Percentiles rank a stretch among this genome's conserved stretches.
Evolutionary conservation across 768 basidiomycete genomes (phyloP).

Genomic region (Asterophora parasitica): DNA sequence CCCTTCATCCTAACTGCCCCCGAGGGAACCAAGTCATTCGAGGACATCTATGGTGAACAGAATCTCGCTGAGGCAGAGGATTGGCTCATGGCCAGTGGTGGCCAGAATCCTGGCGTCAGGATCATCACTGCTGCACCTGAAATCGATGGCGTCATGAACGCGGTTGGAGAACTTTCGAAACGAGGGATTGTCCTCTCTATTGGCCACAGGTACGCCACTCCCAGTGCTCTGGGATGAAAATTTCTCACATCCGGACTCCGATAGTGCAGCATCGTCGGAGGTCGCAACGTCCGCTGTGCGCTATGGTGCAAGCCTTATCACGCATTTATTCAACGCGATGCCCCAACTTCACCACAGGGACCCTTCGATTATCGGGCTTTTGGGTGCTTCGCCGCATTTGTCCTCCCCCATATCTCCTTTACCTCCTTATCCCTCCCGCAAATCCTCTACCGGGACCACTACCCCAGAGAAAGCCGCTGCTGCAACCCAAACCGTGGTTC

Average conservation of each 20-base stretch:
- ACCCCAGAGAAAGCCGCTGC: background rate
- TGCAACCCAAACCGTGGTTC: constrained; percentile 5
- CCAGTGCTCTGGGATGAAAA: background rate
- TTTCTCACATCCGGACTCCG: constrained; percentile 11
- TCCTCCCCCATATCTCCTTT: constrained; percentile 35
- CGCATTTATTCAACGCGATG: constrained; percentile 94
- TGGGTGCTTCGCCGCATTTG: constrained; percentile 71
- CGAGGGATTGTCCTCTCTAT: constrained; percentile 79
- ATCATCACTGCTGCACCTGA: constrained; percentile 88
- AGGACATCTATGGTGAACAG: constrained; percentile 65
- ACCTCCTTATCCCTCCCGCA: constrained; percentile 15
- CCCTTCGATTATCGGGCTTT: constrained; percentile 84
- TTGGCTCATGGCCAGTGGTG: constrained; percentile 53
- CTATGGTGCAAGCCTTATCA: constrained; percentile 78
- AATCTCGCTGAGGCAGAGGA: constrained; percentile 62
- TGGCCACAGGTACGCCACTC: constrained; percentile 67
- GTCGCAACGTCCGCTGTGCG: constrained; percentile 67
- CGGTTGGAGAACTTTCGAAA: constrained; percentile 53
- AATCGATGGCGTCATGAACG: constrained; percentile 73
- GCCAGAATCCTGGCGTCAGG: constrained; percentile 57
- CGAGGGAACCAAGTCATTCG: constrained; percentile 63
- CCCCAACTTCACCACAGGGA: constrained; percentile 86
- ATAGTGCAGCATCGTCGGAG: constrained; percentile 69
- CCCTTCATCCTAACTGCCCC: constrained; percentile 58
- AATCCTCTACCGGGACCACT: background rate